Evolutionary conservation across 139 green algal species (phyloP).

Genomic region (Tetradesmus obliquus): DNA sequence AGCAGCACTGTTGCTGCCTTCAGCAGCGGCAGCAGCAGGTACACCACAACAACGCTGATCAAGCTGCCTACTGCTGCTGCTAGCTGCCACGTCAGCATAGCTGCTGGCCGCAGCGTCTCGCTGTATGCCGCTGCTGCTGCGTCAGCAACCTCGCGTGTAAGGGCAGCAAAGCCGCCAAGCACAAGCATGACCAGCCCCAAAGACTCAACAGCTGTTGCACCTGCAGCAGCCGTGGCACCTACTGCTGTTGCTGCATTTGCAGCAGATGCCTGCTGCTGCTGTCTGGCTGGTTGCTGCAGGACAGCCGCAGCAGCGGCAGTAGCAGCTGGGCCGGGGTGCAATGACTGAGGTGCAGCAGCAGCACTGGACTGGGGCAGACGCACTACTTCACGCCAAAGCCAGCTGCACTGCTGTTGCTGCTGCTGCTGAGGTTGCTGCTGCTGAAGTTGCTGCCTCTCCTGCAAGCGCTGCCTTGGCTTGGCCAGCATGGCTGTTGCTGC

Average conservation of each 20-base stretch:
- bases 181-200: not conserved
- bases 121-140: not conserved
- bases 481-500: not conserved
- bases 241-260: not conserved
- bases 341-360: not conserved
- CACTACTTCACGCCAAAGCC: not conserved
- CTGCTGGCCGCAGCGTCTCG: not conserved
- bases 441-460: not conserved
- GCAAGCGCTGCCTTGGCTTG: not conserved
- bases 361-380: not conserved
- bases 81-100: not conserved
- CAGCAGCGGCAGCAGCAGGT: not conserved
- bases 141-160: not conserved
- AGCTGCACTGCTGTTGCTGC: not conserved
- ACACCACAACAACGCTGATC: not conserved
- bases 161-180: not conserved
- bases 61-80: not conserved
- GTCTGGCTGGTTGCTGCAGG: not conserved
- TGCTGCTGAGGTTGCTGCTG: not conserved
- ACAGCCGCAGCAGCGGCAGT: not conserved
- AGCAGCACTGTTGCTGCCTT: not conserved
- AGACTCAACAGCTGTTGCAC: not conserved
- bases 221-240: not conserved
- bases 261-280: not conserved
- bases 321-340: not conserved